Evolutionary conservation across 257 asterid genomes (phyloP).

Genomic region (Solanum clarkiae): DNA sequence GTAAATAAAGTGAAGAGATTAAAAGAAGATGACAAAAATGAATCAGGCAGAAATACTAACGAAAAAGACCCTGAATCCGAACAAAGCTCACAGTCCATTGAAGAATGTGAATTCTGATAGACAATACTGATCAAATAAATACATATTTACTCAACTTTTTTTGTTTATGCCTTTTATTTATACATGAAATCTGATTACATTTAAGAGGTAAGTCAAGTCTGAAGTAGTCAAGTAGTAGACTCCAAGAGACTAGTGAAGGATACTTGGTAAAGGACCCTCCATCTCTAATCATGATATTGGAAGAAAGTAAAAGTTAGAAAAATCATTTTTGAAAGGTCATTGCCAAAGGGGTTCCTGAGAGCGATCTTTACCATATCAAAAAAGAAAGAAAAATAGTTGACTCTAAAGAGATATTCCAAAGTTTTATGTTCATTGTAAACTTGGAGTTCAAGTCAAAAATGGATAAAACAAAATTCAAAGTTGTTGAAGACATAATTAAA

Average conservation of each 20-base stretch:
- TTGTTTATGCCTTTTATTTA: too few relatives aligned
- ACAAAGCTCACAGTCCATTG: too few relatives aligned
- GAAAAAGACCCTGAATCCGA: too few relatives aligned
- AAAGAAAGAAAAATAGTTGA: not conserved
- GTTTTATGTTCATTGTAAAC: not conserved
- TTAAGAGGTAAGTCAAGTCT: not conserved
- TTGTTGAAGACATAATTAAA: too few relatives aligned
- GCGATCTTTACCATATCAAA: not conserved
- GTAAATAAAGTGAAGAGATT: too few relatives aligned
- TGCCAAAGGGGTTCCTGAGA: not conserved
- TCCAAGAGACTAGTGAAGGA: not conserved
- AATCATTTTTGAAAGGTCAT: not conserved
- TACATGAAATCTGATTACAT: too few relatives aligned
- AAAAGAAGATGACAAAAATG: too few relatives aligned
- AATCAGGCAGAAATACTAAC: too few relatives aligned
- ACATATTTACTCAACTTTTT: too few relatives aligned
- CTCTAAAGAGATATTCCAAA: not conserved
- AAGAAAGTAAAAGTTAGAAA: not conserved
- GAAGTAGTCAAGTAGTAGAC: not conserved
- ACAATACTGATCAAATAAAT: too few relatives aligned
- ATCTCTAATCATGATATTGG: not conserved
- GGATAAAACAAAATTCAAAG: not conserved
- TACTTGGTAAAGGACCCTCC: not conserved
- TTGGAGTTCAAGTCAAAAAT: not conserved
- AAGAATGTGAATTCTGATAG: too few relatives aligned